Evolutionary conservation across 768 basidiomycete species (phyloP), one percentile per base, ranked within the genome.

Genomic region (Lactarius quietus): DNA sequence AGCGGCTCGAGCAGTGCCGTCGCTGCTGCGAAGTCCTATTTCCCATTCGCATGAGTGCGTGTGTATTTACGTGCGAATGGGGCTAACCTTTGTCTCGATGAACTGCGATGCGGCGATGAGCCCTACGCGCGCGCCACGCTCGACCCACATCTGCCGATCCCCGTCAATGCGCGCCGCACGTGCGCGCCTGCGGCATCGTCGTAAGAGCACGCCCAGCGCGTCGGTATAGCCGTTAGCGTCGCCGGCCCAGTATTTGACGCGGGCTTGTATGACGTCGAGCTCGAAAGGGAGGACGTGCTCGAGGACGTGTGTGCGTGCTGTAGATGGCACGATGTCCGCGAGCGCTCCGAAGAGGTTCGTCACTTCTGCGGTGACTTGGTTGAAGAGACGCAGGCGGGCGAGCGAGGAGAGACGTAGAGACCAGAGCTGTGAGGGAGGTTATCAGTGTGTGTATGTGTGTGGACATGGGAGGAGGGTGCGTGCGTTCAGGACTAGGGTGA

Each of bases 21-120:
- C 0, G 92, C 90, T 5, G 89, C 88, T 52, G 82, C 76, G 68
- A 81, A 86, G 70, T 93, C 90, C 89, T 91, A 64, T 23, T n/a
- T n/a, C n/a, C n/a, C n/a, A n/a, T n/a, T n/a, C n/a, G n/a, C n/a
- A n/a, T n/a, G n/a, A n/a, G n/a, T n/a, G n/a, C n/a, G n/a, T n/a
- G n/a, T n/a, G n/a, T n/a, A n/a, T n/a, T n/a, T n/a, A n/a, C n/a
- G n/a, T n/a, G n/a, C 20, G n/a, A 10, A n/a, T n/a, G n/a, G n/a
- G n/a, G n/a, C n/a, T n/a, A n/a, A 89, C 91, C 80, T 90, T 91
- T 86, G 92, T 91, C 75, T 94, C 92, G 59, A 91, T 78, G 72
- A 93, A 76, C 75, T 93, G 90, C 39, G 88, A 89, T 1, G 91
- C 90, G 55, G 92, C 82, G 66, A 93, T 92, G 61, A 94, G 73